Evolutionary conservation across 2,329 filamentous ascomycete species (phyloP), one percentile per base, ranked within the genome.

Genomic region (Ceratocystis albifundus): DNA sequence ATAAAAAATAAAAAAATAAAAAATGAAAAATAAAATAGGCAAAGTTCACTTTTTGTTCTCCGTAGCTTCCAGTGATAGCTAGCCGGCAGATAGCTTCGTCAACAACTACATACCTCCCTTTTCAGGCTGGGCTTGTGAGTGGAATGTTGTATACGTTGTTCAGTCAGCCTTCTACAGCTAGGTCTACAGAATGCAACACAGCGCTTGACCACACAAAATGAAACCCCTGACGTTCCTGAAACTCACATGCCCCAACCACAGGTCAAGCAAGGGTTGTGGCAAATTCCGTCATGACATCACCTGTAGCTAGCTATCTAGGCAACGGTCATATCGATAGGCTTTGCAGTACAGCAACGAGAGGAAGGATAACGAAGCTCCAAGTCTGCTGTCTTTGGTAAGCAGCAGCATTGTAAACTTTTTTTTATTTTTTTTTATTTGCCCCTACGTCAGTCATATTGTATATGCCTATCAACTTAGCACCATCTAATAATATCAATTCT

Each of bases 211-310:
- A 3, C 25, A 59, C 28, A 30, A 59, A 59, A 32, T n/a, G 15
- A 59, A 59, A 10, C 55, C 55, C 55, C 55, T 59, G 55, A 8
- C 15, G 28, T 59, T 32, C 55, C 25, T 30, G 53, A 30, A 5
- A 57, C 32, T 30, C 12, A 36, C 28, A 59, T 36, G 55, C 55
- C 30, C 32, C 28, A 25, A 59, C 55, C 55, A 59, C 12, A 59
- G 4, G 15, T 25, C 3, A 36, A 6, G 28, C 20, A 59, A 25
- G n/a, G 55, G 55, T 6, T 6, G 55, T 15, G 55, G 30, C 28
- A 59, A 59, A 36, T 59, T 59, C 55, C 17, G 2, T n/a, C 55
- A 36, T 59, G 55, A 59, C 55, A 59, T 59, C 55, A 59, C 17
- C 55, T 30, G 25, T 15, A 57, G 53, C 15, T 15, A 57, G 53